Evolutionary conservation across 169 alveolate species (phyloP), one percentile per base, ranked within the genome.

Genomic region (Eimeria maxima): DNA sequence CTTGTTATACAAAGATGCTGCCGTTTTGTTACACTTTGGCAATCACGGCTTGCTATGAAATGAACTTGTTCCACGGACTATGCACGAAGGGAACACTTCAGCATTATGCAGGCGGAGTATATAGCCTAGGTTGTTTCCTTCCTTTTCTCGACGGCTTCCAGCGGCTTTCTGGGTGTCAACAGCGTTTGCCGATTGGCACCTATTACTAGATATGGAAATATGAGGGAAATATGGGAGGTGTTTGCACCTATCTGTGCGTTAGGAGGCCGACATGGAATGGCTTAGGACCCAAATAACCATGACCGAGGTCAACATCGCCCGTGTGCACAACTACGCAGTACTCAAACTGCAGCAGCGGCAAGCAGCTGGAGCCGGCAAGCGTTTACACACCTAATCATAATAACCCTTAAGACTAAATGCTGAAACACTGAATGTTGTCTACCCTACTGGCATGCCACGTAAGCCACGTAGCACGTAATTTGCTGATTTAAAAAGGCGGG

Each of bases 271-370:
- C 73, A 90, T 98, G 69, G 98, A 97, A n/a, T 98, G 98, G 98
- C 94, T 98, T 44, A 96, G 98, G 80, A 96, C 96, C 76, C 99
- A 98, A 90, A 97, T 97, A 83, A 97, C 99, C 33, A 97, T 97
- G 67, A 97, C 99, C 24, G 99, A 98, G 91, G 98, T 98, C 90
- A 98, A 98, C 95, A 98, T 98, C n/a, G 98, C 99, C 71, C 97
- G 99, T 63, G 96, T 98, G 73, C 99, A 98, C 97, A 98, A 98
- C 80, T 98, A 90, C 91, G 97, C 98, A 42, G 99, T 98, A 74
- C 97, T 96, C 97, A 96, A 97, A 96, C 95, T 95, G 90, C 83
- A 96, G 27, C 96, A 80, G 87, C 93, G 93, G 71, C 95, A 87
- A 95, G 96, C 93, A 44, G 96, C 95, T 47, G 88, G 80, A 20